phyloP scores from a whole-genome alignment of 2,329 filamentous ascomycete species.

The Westerdykella aurantiaca region DNA sequence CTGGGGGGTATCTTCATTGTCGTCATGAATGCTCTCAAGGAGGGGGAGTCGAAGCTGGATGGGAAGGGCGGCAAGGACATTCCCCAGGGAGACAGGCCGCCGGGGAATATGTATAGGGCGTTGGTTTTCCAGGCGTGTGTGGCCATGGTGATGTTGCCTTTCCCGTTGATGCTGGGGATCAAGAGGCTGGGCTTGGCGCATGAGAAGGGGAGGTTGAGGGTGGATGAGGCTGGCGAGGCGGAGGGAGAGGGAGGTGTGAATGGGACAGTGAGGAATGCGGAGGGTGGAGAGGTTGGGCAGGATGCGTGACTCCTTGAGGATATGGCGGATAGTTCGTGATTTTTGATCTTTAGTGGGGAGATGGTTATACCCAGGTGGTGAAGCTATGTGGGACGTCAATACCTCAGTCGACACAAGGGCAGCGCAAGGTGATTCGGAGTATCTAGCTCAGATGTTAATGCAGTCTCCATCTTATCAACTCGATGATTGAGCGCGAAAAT shows the following conservation, averaged over 20 bases:
- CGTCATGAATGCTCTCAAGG: constrained; percentile 67
- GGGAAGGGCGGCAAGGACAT: constrained; percentile 22
- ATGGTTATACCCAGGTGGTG: not conserved
- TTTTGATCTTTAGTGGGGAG: constrained; percentile 1
- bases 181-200: constrained; percentile 51
- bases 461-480: no score
- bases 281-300: constrained; percentile 8
- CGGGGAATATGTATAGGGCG: constrained; percentile 65
- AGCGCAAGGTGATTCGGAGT: no score
- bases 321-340: constrained; percentile 4
- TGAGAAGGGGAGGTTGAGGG: constrained; percentile 25
- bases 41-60: constrained; percentile 21
- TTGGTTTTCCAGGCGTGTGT: constrained; percentile 76
- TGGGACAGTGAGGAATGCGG: not conserved
- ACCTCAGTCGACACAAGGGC: not conserved
- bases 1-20: constrained; percentile 81
- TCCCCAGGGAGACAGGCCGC: constrained; percentile 43
- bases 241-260: constrained; percentile 5
- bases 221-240: constrained; percentile 27
- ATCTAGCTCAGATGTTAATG: no score
- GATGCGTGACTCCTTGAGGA: constrained; percentile 16
- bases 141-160: constrained; percentile 57
- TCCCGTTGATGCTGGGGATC: constrained; percentile 63
- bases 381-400: not conserved
- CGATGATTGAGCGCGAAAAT: constrained; percentile 14